phyloP scores from a whole-genome alignment of 1,139 yeast species.

The Taphrina wiesneri region DNA sequence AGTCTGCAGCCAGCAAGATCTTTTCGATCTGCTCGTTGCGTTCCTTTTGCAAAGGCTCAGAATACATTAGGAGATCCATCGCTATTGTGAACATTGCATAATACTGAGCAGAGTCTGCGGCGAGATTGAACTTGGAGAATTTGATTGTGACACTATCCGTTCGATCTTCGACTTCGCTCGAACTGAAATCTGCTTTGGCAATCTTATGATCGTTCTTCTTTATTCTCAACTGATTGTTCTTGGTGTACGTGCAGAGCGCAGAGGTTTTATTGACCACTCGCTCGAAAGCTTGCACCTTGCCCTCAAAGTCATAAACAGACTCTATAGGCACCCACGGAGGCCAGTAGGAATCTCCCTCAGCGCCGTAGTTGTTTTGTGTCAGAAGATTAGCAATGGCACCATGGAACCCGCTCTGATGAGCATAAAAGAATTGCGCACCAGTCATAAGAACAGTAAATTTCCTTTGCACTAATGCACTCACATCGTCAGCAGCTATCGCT shows the following conservation, averaged over 20 bases:
- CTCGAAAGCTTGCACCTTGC: slow-evolving; percentile 56
- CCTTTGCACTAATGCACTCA: slow-evolving; percentile 60
- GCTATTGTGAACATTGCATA: slow-evolving; percentile 63
- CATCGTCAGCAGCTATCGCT: slow-evolving; percentile 53
- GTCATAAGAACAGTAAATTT: slow-evolving; percentile 68
- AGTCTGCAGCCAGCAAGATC: slow-evolving; percentile 67
- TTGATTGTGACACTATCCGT: slow-evolving; percentile 58
- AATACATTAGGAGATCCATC: slow-evolving; percentile 64
- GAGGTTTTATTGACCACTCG: slow-evolving; percentile 66
- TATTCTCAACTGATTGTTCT: slow-evolving; percentile 66
- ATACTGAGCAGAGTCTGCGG: slow-evolving; percentile 75
- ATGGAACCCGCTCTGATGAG: slow-evolving; percentile 54
- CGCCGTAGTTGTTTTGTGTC: slow-evolving; percentile 48
- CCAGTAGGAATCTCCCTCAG: slow-evolving; percentile 43
- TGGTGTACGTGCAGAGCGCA: slow-evolving; percentile 60
- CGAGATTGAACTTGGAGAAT: slow-evolving; percentile 67
- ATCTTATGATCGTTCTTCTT: slow-evolving; percentile 42
- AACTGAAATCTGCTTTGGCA: slow-evolving; percentile 17
- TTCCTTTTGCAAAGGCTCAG: slow-evolving; percentile 62
- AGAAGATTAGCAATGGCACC: slow-evolving; percentile 51
- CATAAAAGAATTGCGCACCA: slow-evolving; percentile 70
- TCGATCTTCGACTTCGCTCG: slow-evolving; percentile 41
- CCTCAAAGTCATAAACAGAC: slow-evolving; percentile 60
- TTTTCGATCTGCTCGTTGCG: slow-evolving; percentile 64
- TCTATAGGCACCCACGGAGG: slow-evolving; percentile 52